A percentile compares a stretch with the other conserved stretches of the same genome.
These are phyloP conservation scores for Flaveria floridana DNA, from an alignment of 140 eudicot genomes.

Conservation along the genomic window DNA sequence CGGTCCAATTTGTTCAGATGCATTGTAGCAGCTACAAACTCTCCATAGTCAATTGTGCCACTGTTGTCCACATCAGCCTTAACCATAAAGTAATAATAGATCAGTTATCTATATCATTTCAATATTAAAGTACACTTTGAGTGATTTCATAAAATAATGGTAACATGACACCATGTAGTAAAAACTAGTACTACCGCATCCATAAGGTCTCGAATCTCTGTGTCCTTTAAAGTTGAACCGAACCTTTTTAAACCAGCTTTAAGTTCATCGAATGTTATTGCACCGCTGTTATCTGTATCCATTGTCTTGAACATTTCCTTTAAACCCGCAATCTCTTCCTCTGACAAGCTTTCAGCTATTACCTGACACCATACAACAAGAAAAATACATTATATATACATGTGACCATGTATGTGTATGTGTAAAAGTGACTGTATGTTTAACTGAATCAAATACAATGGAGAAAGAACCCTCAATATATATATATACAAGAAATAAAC, in stretches of 20 bases:
- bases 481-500: too few species aligned
- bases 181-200: slow-evolving; percentile 66
- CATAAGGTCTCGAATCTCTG: slow-evolving; percentile 95
- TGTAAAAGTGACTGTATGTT: too few species aligned
- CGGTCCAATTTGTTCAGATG: slow-evolving; percentile 85
- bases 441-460: too few species aligned
- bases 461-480: too few species aligned
- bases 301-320: slow-evolving; percentile 89
- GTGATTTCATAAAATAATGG: background rate
- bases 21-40: slow-evolving; percentile 88
- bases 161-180: background rate
- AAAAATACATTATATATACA: background rate
- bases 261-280: slow-evolving; percentile 95
- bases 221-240: slow-evolving; percentile 92
- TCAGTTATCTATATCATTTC: background rate
- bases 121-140: background rate
- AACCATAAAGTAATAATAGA: slow-evolving; percentile 2
- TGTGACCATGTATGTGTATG: too few species aligned
- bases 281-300: slow-evolving; percentile 98
- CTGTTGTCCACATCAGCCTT: slow-evolving; percentile 91
- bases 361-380: slow-evolving; percentile 47
- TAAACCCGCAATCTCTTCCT: slow-evolving; percentile 92
- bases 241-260: slow-evolving; percentile 89
- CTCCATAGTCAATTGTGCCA: slow-evolving; percentile 94
- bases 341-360: slow-evolving; percentile 96